Evolutionary conservation across 2,329 filamentous ascomycete genomes (phyloP).

Genomic region (Madurella mycetomatis): DNA sequence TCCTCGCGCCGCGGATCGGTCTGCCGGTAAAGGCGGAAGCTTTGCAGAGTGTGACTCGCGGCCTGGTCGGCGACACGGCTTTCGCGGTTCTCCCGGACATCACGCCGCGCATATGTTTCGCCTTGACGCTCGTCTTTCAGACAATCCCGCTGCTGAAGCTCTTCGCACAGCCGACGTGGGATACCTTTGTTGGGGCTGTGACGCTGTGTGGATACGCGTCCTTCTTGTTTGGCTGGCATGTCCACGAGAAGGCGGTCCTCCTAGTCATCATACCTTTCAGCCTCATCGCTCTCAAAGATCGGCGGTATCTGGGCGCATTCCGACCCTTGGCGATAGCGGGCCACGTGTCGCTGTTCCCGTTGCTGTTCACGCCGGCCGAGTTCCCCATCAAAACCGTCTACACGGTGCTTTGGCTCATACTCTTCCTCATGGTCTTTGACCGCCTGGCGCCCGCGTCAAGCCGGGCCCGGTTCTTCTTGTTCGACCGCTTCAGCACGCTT

Average conservation of each 20-base stretch:
- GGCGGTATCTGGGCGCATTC: conserved; percentile 87
- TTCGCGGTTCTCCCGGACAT: conserved; percentile 92
- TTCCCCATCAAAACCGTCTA: conserved; percentile 94
- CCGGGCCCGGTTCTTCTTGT: conserved; percentile 76
- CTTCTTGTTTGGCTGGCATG: conserved; percentile 97
- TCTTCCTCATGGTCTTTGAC: conserved; percentile 84
- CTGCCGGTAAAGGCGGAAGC: conserved; percentile 69
- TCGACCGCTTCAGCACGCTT: conserved; percentile 84
- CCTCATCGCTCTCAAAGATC: conserved; percentile 82
- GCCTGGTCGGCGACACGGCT: conserved; percentile 85
- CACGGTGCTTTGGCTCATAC: conserved; percentile 83
- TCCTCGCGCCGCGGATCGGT: conserved; percentile 77
- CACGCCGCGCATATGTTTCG: conserved; percentile 73
- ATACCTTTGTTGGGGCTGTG: conserved; percentile 81
- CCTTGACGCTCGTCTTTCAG: conserved; percentile 79
- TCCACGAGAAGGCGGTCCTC: conserved; percentile 95
- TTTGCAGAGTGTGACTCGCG: conserved; percentile 83
- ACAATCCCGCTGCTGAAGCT: conserved; percentile 74
- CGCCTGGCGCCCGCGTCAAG: conserved; percentile 78
- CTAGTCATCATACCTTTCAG: conserved; percentile 94
- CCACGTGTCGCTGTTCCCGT: conserved; percentile 90
- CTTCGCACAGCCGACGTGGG: conserved; percentile 76
- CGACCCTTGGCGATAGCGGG: conserved; percentile 86
- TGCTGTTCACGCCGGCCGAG: conserved; percentile 87
- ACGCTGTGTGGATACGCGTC: conserved; percentile 94